A percentile compares a stretch with the other conserved stretches of the same genome.
phyloP scores from a whole-genome alignment of 768 basidiomycete genomes.

The Leccinum longicurvipes region DNA sequence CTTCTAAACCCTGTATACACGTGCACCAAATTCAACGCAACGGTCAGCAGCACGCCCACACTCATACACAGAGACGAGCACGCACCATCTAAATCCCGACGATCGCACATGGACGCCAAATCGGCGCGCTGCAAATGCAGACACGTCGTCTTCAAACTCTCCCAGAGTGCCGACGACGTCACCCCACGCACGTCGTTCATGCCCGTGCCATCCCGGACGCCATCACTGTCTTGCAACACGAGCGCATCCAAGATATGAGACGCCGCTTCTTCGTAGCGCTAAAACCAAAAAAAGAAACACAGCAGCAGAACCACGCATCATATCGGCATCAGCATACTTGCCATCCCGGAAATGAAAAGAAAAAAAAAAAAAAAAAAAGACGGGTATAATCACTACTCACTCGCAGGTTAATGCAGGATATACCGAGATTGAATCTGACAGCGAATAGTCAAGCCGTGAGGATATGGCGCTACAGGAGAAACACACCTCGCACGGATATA shows the following conservation, averaged over 20 bases:
- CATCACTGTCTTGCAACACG: slow-evolving; percentile 83
- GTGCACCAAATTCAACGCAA: not conserved
- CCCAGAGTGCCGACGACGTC: slow-evolving; percentile 80
- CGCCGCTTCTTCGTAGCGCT: slow-evolving; percentile 86
- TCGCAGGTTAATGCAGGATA: slow-evolving; percentile 83
- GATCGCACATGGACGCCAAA: slow-evolving; percentile 70
- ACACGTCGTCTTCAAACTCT: slow-evolving; percentile 79
- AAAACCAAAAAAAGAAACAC: slow-evolving; percentile 1
- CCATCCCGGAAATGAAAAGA: not conserved
- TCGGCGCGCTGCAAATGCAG: slow-evolving; percentile 78
- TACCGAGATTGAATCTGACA: slow-evolving; percentile 85
- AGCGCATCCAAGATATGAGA: slow-evolving; percentile 87
- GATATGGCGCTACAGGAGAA: too few relatives aligned
- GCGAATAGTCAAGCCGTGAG: not conserved
- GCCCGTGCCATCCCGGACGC: slow-evolving; percentile 45
- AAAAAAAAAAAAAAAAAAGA: not conserved
- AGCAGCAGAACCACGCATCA: not conserved
- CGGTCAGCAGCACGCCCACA: not conserved
- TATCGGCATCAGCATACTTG: not conserved
- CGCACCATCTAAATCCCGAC: slow-evolving; percentile 64
- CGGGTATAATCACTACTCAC: slow-evolving; percentile 38
- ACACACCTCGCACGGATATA: slow-evolving; percentile 83
- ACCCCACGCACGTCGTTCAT: slow-evolving; percentile 61
- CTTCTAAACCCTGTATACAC: slow-evolving; percentile 12
- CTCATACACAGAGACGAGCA: not conserved